phyloP scores from a whole-genome alignment of 1,284 basidiomycete genomes.

The Irpex rosettiformis region DNA sequence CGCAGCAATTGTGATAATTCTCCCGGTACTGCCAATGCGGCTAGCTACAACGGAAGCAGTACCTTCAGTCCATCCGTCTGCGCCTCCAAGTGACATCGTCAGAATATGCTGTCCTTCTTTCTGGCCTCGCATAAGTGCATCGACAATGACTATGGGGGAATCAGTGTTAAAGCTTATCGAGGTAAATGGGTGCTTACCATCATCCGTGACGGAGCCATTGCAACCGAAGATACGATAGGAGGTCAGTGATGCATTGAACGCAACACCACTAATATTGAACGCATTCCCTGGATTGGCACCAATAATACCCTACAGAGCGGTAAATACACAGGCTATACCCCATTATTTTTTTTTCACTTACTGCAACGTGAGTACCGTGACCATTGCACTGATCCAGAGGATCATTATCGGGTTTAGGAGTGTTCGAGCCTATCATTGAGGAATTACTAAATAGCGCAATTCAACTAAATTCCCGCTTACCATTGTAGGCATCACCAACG shows the following conservation, averaged over 20 bases:
- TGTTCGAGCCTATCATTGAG: conserved; percentile 34
- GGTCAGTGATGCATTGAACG: conserved; percentile 41
- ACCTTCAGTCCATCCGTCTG: conserved; percentile 56
- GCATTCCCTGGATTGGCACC: conserved; percentile 52
- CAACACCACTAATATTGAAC: conserved; percentile 54
- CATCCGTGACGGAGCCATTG: conserved; percentile 39
- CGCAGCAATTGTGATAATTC: conserved; percentile 51
- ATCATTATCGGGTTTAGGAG: conserved; percentile 43
- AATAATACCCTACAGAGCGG: conserved; percentile 51
- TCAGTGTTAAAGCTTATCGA: not conserved
- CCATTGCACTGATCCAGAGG: conserved; percentile 50
- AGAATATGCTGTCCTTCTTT: conserved; percentile 55
- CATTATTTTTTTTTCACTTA: conserved; percentile 20
- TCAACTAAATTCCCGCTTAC: conserved; percentile 15
- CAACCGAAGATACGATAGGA: conserved; percentile 53
- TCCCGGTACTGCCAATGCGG: conserved; percentile 46
- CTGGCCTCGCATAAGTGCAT: conserved; percentile 44
- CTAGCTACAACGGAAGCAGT: conserved; percentile 49
- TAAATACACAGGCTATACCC: not conserved
- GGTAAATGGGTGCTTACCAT: conserved; percentile 30
- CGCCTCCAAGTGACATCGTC: conserved; percentile 59
- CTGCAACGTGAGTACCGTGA: conserved; percentile 62
- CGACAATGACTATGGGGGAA: conserved; percentile 38
- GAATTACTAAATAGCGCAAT: not conserved
- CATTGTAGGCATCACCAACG: conserved; percentile 40